Base-by-base conservation (phyloP, 2,329 filamentous ascomycete species). In the Lasiodiplodia hormozganensis region DNA sequence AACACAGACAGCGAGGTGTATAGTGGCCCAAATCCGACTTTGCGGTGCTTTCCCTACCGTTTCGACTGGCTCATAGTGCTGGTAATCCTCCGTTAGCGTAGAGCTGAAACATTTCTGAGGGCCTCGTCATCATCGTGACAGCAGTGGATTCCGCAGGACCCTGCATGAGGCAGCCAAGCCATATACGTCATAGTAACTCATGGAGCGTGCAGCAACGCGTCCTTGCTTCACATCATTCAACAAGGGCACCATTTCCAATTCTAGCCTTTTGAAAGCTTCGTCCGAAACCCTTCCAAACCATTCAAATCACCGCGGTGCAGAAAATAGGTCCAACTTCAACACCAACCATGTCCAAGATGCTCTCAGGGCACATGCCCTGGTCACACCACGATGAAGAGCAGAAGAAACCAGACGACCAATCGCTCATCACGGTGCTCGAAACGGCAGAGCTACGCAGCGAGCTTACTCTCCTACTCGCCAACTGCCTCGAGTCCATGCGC, bases 401-500 rank as follows among this genome's bases (percentile, higher is more conserved):
- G 12, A 31, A 57, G 14, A 31, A 58, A 38, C 40, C 64, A 40
- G 56, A 34, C 4, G 65, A 31, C 62, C 67, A 28, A 21, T 57
- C 40, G 47, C 47, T 69, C 14, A 62, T 47, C 7, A 69, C 68
- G 3, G 78, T 85, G 28, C 78, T 85, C 62, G 74, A 76, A 25
- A 82, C 80, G 8, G 75, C 77, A 8, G 75, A 81, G 34, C 77
- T 83, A 18, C 80, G 82, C 18, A 75, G 77, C 52, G 81, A 83
- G 34, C 76, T 85, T 23, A 83, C 81, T 0, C 76, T 84, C 18
- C 77, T 85, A n/a, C 75, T 85, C 21, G 80, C 81, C 16, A 79
- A 81, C 49, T 82, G 80, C 69, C 83, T 82, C 12, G 81, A 81
- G 69, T 74, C 76, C 1, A 84, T 84, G 82, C 79, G 81, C 31